Conservation (phyloP, 345 rosid genomes). For the Brassica carinata region DNA sequence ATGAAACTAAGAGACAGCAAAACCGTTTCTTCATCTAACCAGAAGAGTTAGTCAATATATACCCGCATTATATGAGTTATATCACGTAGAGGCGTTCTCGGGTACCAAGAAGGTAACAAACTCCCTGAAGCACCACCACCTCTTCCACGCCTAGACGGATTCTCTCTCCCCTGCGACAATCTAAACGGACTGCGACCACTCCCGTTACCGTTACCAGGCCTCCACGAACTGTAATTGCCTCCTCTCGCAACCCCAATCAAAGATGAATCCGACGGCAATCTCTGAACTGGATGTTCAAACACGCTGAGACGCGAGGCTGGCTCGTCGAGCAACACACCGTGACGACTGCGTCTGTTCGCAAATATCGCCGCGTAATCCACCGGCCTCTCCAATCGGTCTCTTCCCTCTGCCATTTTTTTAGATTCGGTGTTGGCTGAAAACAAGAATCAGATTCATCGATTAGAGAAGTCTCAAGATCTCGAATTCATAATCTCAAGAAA, state of each 20-base stretch:
- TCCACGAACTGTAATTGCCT: slow-evolving; percentile 42
- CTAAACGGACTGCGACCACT: slow-evolving; percentile 39
- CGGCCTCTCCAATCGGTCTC: slow-evolving; percentile 63
- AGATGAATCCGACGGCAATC: slow-evolving; percentile 12
- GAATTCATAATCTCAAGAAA: no score
- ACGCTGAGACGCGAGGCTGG: slow-evolving; percentile 22
- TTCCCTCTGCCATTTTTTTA: slow-evolving; percentile 59
- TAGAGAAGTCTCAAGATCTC: no score
- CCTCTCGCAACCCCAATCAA: no score
- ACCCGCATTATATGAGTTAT: slow-evolving; percentile 66
- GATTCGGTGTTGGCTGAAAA: slow-evolving; percentile 15
- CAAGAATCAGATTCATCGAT: neutral
- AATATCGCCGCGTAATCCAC: slow-evolving; percentile 53
- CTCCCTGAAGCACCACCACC: slow-evolving; percentile 38
- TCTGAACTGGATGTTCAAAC: slow-evolving; percentile 41
- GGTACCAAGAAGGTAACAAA: slow-evolving; percentile 80
- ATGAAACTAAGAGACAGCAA: neutral
- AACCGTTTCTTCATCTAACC: neutral
- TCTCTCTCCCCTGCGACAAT: slow-evolving; percentile 52
- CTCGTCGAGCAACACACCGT: slow-evolving; percentile 45
- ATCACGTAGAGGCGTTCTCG: slow-evolving; percentile 77
- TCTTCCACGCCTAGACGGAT: slow-evolving; percentile 32
- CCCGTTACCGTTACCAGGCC: slow-evolving; percentile 34
- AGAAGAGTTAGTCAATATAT: slow-evolving; percentile 11
- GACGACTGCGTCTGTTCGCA: slow-evolving; percentile 46